These are phyloP conservation scores for Kodamaea restingae DNA, from an alignment of 805 yeast species.

Conservation along the genomic window DNA sequence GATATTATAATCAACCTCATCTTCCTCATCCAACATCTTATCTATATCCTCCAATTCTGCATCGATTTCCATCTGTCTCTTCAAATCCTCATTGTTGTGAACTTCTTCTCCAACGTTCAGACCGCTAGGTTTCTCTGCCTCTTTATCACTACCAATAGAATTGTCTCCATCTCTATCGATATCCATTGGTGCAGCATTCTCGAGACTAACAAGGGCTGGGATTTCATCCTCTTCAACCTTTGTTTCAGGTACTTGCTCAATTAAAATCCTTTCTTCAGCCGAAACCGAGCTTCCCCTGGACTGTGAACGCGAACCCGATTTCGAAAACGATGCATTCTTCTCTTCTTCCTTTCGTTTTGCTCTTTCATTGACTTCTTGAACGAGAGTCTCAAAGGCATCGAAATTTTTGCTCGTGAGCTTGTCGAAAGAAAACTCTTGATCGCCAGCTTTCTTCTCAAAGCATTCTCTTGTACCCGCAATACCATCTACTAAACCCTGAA, in stretches of 20 bases:
- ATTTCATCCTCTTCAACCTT: neutral
- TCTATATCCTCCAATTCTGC: slow-evolving; percentile 29
- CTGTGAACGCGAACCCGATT: slow-evolving; percentile 2
- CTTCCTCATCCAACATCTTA: slow-evolving; percentile 35
- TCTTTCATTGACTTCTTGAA: slow-evolving; percentile 8
- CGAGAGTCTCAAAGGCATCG: slow-evolving; percentile 24
- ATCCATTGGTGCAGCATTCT: slow-evolving; percentile 1
- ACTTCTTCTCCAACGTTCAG: neutral
- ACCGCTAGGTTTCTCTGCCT: neutral
- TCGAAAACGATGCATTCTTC: neutral
- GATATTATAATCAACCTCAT: slow-evolving; percentile 35
- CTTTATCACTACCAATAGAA: neutral
- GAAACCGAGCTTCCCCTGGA: slow-evolving; percentile 11
- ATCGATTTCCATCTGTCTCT: slow-evolving; percentile 9
- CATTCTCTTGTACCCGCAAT: slow-evolving; percentile 29
- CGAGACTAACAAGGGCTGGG: neutral
- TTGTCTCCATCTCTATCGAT: slow-evolving; percentile 2
- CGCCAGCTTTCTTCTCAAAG: slow-evolving; percentile 19
- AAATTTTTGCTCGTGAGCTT: slow-evolving; percentile 26
- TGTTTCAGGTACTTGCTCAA: neutral
- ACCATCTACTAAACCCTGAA: slow-evolving; percentile 32
- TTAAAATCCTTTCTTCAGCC: neutral
- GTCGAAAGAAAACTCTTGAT: slow-evolving; percentile 33
- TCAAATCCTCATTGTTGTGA: slow-evolving; percentile 1
- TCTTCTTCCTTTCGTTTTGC: slow-evolving; percentile 2